Base-by-base conservation (phyloP, 441 rosid species). In the Rhodomyrtus psidioides region DNA sequence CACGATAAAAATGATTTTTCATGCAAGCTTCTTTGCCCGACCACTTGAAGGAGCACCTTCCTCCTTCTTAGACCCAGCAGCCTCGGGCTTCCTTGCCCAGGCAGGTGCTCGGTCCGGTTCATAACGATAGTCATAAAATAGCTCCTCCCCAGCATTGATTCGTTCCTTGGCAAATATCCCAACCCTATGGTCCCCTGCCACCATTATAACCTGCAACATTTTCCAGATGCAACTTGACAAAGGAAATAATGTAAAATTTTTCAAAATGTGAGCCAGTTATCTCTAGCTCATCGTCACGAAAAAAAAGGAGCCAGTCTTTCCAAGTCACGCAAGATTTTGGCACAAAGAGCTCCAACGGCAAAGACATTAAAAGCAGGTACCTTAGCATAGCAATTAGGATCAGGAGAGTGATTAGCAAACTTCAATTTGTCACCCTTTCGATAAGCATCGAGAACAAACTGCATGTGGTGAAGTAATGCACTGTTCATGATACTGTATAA, bases 401-500 rank as follows among this genome's bases (percentile, higher is more conserved):
- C 98, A 3, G 99, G 99, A 57, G 99, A 92, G 88, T 97, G 99
- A 90, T 97, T 96, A 79, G 99, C 99, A 60, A 96, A 97, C 91
- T 96, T 97, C 90, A 96, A 89, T 87, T 97, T 97, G 93, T 97
- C 99, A 70, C 99, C 99, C 90, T 97, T 97, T 53, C 99, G 93
- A 85, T 93, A 97, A 84, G 99, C 99, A 93, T 96, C 99, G 65
- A 97, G 96, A 88, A 96, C 99, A 93, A 95, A 96, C 99, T 97
- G 95, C 95, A 90, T 21, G 81, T 30, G 85, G 70, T 84, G 85
- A 83, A 65, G 82, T 55, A 42, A 42, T 12, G 27, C 39, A n/a
- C 26, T 74, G 79, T 65, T 65, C 7, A 65, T 34, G 79, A 65
- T 65, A 34, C 21, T 34, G 7, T 65, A 28, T 9, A 9, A 65